Conservation (phyloP, 768 basidiomycete species). For the Cystofilobasidium bisporidii region DNA sequence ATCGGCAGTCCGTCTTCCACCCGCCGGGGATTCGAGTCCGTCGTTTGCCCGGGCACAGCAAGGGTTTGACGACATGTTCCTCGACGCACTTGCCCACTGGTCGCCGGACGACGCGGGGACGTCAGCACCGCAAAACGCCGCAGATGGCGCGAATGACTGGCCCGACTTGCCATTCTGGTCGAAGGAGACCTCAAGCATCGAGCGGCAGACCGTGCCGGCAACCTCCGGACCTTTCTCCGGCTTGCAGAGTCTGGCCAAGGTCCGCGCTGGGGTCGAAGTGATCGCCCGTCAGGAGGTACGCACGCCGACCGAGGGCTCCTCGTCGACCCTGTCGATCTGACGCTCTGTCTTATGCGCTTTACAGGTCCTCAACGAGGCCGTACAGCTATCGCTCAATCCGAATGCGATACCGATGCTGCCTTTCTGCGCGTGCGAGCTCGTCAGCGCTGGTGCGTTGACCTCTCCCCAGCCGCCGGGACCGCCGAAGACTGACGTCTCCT, state of each 20-base stretch:
- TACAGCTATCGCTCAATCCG: background rate
- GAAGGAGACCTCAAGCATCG: too few species aligned
- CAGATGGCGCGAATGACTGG: background rate
- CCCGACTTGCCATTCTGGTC: background rate
- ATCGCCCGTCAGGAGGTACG: background rate
- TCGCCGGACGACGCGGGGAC: background rate
- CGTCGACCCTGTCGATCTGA: too few species aligned
- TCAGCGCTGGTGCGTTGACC: background rate
- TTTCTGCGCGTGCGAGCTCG: background rate
- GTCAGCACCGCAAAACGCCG: background rate
- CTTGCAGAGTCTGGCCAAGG: background rate
- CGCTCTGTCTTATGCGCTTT: too few species aligned
- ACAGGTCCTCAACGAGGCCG: background rate
- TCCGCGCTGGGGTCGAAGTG: background rate
- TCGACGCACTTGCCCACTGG: background rate
- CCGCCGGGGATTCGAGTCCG: too few species aligned
- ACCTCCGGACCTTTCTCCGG: background rate
- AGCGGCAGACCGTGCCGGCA: too few species aligned
- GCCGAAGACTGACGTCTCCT: background rate
- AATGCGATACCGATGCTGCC: background rate
- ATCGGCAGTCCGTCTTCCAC: too few species aligned
- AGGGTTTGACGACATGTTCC: background rate
- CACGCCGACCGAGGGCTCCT: too few species aligned
- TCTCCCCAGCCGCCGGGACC: background rate
- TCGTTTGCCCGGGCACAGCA: background rate